Conservation (phyloP, 2,329 filamentous ascomycete genomes). For the Talaromyces rugulosus region DNA sequence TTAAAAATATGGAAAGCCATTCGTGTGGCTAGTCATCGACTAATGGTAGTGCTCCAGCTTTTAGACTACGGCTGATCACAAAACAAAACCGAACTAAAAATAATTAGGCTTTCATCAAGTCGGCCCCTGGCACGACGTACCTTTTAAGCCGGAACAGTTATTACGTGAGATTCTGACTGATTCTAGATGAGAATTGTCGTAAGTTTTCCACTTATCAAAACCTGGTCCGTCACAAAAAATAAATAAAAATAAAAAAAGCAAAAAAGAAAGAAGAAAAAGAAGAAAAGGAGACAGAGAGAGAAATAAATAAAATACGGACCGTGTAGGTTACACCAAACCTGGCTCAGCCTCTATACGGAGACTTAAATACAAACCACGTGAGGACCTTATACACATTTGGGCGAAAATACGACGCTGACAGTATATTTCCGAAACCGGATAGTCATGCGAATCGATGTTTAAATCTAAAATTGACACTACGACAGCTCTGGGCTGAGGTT, state of each 20-base stretch:
- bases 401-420: not conserved
- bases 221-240: not conserved
- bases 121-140: too few species aligned
- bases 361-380: not conserved
- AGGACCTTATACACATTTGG: not conserved
- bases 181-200: not conserved
- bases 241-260: too few species aligned
- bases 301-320: not conserved
- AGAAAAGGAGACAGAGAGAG: too few species aligned
- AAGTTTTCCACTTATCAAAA: not conserved
- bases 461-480: not conserved
- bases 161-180: too few species aligned
- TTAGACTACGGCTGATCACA: not conserved
- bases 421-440: not conserved
- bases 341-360: not conserved
- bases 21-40: not conserved
- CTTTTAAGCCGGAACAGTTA: too few species aligned
- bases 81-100: not conserved
- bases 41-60: not conserved
- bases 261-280: too few species aligned
- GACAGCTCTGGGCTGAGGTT: not conserved
- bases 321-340: not conserved
- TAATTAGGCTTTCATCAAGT: not conserved
- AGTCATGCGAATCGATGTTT: not conserved
- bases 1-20: not conserved